Evolutionary conservation across 306 rosid genomes (phyloP).

Genomic region (Astragalus membranaceus): DNA sequence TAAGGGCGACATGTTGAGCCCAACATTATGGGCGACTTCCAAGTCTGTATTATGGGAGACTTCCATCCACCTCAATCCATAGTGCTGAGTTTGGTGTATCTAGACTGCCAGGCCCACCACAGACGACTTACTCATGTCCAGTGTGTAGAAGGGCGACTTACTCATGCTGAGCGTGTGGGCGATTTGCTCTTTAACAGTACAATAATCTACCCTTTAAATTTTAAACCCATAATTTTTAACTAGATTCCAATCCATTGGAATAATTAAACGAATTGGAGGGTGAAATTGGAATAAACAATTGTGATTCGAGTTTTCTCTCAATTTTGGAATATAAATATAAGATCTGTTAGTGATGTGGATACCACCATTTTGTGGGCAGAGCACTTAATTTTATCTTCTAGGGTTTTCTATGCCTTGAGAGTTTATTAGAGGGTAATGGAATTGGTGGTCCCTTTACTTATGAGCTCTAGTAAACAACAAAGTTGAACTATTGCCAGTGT

Average conservation of each 20-base stretch:
- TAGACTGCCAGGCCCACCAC: too few relatives aligned
- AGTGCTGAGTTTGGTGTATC: too few relatives aligned
- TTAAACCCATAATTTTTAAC: background rate
- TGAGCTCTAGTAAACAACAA: background rate
- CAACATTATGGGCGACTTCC: too few relatives aligned
- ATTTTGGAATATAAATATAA: too few relatives aligned
- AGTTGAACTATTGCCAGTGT: background rate
- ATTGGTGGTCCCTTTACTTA: conserved; percentile 22
- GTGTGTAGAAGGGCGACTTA: too few relatives aligned
- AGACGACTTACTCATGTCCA: too few relatives aligned
- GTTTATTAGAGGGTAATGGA: conserved; percentile 21
- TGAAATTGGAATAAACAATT: conserved; percentile 6
- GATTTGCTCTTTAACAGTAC: too few relatives aligned
- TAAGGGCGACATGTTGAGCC: too few relatives aligned
- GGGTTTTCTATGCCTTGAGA: background rate
- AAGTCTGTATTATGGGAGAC: too few relatives aligned
- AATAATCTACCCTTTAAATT: background rate
- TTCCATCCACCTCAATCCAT: too few relatives aligned
- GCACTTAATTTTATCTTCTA: conserved; percentile 40
- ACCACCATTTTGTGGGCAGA: conserved; percentile 42
- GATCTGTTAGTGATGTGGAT: conserved; percentile 37
- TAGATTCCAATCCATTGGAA: conserved; percentile 7
- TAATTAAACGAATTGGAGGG: background rate
- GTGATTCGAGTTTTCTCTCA: background rate
- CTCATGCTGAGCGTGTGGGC: too few relatives aligned